Evolutionary conservation across 176 grass and related monocot species (phyloP), one percentile per base, ranked within the genome.

Genomic region (Carex littledalei): DNA sequence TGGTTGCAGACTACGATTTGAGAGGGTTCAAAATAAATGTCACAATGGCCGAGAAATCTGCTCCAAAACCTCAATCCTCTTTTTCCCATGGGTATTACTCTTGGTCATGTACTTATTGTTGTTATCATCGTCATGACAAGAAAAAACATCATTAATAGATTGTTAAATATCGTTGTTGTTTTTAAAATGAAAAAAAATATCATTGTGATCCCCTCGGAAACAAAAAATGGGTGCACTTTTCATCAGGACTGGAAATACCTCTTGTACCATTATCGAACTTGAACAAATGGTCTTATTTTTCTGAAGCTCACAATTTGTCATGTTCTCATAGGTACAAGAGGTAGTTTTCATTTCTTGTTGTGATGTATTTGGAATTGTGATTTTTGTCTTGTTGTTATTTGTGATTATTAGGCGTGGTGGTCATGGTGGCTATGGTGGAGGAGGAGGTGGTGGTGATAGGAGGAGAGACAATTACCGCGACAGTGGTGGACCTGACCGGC

Each of bases 41-140:
- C 72, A 79, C 82, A 56, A 99, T 99, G 97, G 97, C 97, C 37
- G 97, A 99, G 84, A 96, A 99, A 90, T 94, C 93, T 45, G 97
- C 97, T 83, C 93, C 91, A 24, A 96, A 88, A 91, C 87, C 93
- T 82, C 93, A 86, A 81, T 82, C 97, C 22, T 64, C 93, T 59
- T 90, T 88, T 91, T 91, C 90, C 54, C 93, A 95, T 57, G 97
- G 97, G 97, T 99, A 94, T 79, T 54, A 83, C 55, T 39, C 80
- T 79, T 17, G 72, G 1, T 68, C n/a, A 31, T 63, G 78, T 65
- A 84, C 59, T 87, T 59, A 76, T 26, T 78, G 34, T 21, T 86
- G 66, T 78, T 34, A 83, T 77, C 31, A 64, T 78, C 6, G 20
- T 18, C 14, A 59, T 79, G 35, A 57, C 32, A 26, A 37, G 49